These are phyloP conservation scores for Melastoma malabathricum DNA, from an alignment of 345 rosid species.

Conservation along the genomic window DNA sequence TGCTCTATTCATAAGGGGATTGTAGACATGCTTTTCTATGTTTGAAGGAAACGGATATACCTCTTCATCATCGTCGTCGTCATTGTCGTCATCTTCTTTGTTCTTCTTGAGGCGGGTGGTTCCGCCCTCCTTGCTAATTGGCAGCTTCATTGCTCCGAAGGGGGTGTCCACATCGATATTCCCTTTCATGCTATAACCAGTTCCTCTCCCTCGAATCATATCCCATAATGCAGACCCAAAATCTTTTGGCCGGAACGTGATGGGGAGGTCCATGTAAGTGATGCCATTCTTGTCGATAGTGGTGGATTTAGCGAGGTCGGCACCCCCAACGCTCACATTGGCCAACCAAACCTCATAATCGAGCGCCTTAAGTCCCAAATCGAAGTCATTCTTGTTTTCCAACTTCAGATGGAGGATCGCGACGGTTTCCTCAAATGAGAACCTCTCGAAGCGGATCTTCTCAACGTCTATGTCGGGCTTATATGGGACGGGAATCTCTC, in stretches of 20 bases:
- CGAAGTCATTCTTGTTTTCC: constrained; percentile 82
- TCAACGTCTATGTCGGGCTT: constrained; percentile 85
- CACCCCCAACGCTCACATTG: constrained; percentile 58
- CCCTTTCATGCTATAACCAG: constrained; percentile 84
- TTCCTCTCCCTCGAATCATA: constrained; percentile 91
- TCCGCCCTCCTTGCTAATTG: constrained; percentile 88
- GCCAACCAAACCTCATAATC: constrained; percentile 81
- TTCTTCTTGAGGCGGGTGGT: constrained; percentile 76
- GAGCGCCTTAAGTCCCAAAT: constrained; percentile 63
- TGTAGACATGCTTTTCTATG: too few relatives aligned
- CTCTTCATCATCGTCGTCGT: constrained; percentile 31
- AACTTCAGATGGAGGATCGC: constrained; percentile 77
- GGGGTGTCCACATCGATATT: constrained; percentile 76
- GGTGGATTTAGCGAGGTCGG: constrained; percentile 50
- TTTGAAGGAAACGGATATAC: not conserved
- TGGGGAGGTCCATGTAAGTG: constrained; percentile 46
- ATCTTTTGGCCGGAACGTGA: constrained; percentile 88
- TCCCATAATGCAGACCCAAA: constrained; percentile 98
- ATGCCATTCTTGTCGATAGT: constrained; percentile 67
- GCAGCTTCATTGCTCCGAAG: constrained; percentile 88
- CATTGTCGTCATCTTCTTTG: constrained; percentile 40
- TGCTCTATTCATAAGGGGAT: too few relatives aligned
- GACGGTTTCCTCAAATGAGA: constrained; percentile 76
- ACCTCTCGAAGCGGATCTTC: constrained; percentile 63
- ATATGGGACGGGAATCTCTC: constrained; percentile 94